Conservation (phyloP, 2,329 filamentous ascomycete species). For the Fusarium secorum region DNA sequence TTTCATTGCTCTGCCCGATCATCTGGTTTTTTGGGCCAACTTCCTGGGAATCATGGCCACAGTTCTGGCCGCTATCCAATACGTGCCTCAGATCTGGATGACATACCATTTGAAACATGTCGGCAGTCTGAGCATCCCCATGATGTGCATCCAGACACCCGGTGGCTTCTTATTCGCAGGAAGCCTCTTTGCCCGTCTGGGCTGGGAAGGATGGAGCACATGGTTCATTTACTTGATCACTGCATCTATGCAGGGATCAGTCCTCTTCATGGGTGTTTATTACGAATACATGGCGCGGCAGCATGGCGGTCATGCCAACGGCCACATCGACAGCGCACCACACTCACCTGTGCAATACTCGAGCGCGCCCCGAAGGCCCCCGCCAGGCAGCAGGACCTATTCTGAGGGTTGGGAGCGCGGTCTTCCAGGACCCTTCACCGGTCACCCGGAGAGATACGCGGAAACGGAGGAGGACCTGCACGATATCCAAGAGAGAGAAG, state of each 20-base stretch:
- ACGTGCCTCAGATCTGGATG: constrained; percentile 93
- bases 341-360: constrained; percentile 43
- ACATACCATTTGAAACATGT: constrained; percentile 87
- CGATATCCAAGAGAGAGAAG: constrained; percentile 59
- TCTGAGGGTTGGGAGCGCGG: constrained; percentile 61
- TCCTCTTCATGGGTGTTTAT: constrained; percentile 81
- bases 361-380: constrained; percentile 45
- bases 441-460: constrained; percentile 61
- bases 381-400: constrained; percentile 53
- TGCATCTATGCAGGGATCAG: constrained; percentile 80
- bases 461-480: constrained; percentile 61
- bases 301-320: constrained; percentile 40
- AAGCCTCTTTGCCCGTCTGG: constrained; percentile 82
- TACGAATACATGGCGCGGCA: constrained; percentile 67
- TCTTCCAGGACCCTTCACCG: constrained; percentile 59
- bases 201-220: constrained; percentile 87
- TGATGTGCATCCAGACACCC: constrained; percentile 98
- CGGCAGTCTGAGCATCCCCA: constrained; percentile 90
- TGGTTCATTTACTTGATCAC: constrained; percentile 94
- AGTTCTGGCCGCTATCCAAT: constrained; percentile 83
- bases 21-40: constrained; percentile 83
- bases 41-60: constrained; percentile 82
- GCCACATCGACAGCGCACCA: constrained; percentile 37
- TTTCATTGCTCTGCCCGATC: constrained; percentile 65
- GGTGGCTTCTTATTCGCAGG: constrained; percentile 89